Evolutionary conservation across 2,329 filamentous ascomycete genomes (phyloP), one percentile per base, ranked within the genome.

Genomic region (Pseudogymnoascus pannorum): DNA sequence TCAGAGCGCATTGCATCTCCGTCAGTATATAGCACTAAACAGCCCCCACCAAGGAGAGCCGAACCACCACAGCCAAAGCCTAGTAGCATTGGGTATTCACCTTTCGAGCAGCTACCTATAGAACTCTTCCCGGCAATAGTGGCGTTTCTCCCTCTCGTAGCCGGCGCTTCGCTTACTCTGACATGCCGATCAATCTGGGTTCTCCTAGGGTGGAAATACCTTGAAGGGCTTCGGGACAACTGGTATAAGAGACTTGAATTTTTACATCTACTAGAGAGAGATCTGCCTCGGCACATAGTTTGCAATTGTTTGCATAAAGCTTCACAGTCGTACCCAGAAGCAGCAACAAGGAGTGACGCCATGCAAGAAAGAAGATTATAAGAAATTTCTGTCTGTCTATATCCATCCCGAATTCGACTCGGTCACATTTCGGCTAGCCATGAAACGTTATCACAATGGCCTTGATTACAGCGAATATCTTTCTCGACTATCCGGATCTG

Each of bases 41-140:
- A 5, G 4, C 38, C 35, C 18, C 22, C 36, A 7, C 8, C 16
- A 22, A 24, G 26, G 9, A 40, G 26, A 14, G n/a, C 35, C 9
- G 5, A 42, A 60, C 48, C 59, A 22, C 59, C 38, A 48, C 26
- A 24, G 7, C 36, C n/a, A 64, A 69, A 71, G 26, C 67, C 70
- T 7, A 22, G 9, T 9, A 22, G 38, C 18, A 3, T 9, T 20
- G 9, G 4, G 3, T 18, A 20, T 18, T 8, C 16, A 16, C 36
- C 18, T 22, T 42, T 42, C 38, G 3, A 22, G 4, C 4, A 42
- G 18, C 38, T 42, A 22, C 38, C 18, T 22, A 2, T 12, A 5
- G 38, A 42, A 2, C 18, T 42, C 9, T 42, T 42, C 38, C 18
- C 2, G 18, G 9, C 12, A 4, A 42, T 42, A 22, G 18, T 9